A percentile compares a stretch with the other conserved stretches of the same genome.
Evolutionary conservation across 1,284 basidiomycete species (phyloP).

Genomic region (Marasmius tenuissimus): DNA sequence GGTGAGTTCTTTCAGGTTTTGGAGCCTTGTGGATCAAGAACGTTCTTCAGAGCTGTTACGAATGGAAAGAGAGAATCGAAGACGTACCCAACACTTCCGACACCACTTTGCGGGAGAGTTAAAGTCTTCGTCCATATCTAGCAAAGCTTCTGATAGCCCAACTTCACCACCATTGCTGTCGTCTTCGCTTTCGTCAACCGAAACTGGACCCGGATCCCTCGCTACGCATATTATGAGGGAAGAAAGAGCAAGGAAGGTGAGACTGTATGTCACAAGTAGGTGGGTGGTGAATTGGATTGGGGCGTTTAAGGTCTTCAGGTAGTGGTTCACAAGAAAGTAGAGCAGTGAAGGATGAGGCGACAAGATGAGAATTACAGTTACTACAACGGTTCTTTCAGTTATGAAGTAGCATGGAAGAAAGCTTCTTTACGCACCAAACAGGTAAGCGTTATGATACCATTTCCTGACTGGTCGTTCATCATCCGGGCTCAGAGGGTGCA

Average conservation of each 20-base stretch:
- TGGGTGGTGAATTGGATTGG: slow-evolving; percentile 51
- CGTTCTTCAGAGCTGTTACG: not conserved
- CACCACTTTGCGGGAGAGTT: slow-evolving; percentile 67
- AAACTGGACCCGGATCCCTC: slow-evolving; percentile 73
- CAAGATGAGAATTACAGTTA: slow-evolving; percentile 56
- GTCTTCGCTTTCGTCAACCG: slow-evolving; percentile 27
- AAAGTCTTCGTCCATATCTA: slow-evolving; percentile 43
- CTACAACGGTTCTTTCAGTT: slow-evolving; percentile 30
- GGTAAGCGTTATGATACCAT: slow-evolving; percentile 12
- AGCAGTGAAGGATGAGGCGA: slow-evolving; percentile 74
- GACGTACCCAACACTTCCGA: slow-evolving; percentile 60
- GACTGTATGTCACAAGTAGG: slow-evolving; percentile 53
- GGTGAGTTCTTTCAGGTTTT: slow-evolving; percentile 84
- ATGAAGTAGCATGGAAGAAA: not conserved
- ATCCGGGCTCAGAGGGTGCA: not conserved
- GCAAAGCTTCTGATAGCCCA: slow-evolving; percentile 60
- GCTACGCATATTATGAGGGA: slow-evolving; percentile 71
- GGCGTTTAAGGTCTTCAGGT: slow-evolving; percentile 53
- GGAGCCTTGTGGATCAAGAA: slow-evolving; percentile 42
- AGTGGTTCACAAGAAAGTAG: slow-evolving; percentile 63
- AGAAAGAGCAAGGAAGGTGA: slow-evolving; percentile 66
- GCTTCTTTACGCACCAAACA: slow-evolving; percentile 6
- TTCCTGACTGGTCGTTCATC: not conserved
- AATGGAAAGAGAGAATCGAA: not conserved
- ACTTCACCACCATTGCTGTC: slow-evolving; percentile 45